These are phyloP conservation scores for Calycina herbarum DNA, from an alignment of 2,329 filamentous ascomycete genomes.

Conservation along the genomic window DNA sequence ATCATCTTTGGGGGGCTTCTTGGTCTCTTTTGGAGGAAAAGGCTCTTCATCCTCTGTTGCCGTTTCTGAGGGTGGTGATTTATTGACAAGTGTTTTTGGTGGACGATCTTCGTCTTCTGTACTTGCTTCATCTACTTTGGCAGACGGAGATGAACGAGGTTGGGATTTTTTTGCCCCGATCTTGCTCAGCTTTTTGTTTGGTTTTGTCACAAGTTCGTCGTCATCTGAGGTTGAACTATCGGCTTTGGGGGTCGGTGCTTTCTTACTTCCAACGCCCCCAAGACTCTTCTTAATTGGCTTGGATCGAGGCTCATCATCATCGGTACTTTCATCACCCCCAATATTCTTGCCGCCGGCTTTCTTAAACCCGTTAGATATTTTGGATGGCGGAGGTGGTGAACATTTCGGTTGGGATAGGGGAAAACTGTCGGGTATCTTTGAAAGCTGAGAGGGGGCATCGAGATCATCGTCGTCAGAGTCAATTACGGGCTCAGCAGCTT, in stretches of 20 bases:
- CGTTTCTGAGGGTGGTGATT: constrained; percentile 1
- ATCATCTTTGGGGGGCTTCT: background rate
- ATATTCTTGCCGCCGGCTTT: constrained; percentile 15
- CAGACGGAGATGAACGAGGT: background rate
- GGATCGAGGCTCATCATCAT: constrained; percentile 16
- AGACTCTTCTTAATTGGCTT: background rate
- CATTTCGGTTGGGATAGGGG: constrained; percentile 23
- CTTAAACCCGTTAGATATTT: constrained; percentile 19
- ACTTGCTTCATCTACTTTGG: background rate
- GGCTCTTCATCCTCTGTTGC: background rate
- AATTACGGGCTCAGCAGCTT: constrained; percentile 22
- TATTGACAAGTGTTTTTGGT: constrained; percentile 11
- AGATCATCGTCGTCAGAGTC: constrained; percentile 34
- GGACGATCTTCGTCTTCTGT: constrained; percentile 2
- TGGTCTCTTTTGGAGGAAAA: background rate
- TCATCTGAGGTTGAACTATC: background rate
- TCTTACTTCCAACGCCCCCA: background rate
- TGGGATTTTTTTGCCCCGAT: background rate
- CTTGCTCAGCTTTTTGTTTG: background rate
- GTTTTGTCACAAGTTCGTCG: background rate
- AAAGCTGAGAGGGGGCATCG: constrained; percentile 32
- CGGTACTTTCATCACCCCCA: constrained; percentile 15
- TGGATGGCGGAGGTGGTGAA: constrained; percentile 4
- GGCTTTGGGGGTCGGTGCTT: background rate
- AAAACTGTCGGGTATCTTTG: constrained; percentile 34